Conservation (phyloP, 495 filamentous ascomycete genomes). For the Glonium stellatum region DNA sequence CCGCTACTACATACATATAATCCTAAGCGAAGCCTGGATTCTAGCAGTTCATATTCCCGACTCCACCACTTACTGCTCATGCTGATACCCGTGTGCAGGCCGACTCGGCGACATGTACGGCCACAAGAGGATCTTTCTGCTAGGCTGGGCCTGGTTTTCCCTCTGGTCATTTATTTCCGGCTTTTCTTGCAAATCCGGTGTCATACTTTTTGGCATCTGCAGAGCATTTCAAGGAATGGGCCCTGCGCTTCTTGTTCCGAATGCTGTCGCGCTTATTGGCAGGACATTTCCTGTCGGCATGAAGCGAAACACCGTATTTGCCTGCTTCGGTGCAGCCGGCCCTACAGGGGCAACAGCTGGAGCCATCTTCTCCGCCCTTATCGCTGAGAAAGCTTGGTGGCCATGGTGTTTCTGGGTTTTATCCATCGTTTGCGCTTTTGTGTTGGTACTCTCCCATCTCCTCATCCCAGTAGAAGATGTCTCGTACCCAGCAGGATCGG, state of each 20-base stretch:
- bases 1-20: too few species aligned
- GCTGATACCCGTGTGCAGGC: conserved; percentile 13
- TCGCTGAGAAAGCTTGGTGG: conserved; percentile 28
- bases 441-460: conserved; percentile 19
- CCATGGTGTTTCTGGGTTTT: conserved; percentile 30
- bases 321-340: conserved; percentile 27
- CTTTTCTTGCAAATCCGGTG: conserved; percentile 34
- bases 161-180: conserved; percentile 30
- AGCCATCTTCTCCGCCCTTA: conserved; percentile 22
- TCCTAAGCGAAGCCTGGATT: too few species aligned
- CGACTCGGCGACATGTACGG: conserved; percentile 33
- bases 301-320: conserved; percentile 27
- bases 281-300: conserved; percentile 34
- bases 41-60: not conserved
- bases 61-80: not conserved
- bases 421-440: conserved; percentile 17
- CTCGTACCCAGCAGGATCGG: not conserved
- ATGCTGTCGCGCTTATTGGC: conserved; percentile 46
- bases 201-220: conserved; percentile 44
- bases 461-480: conserved; percentile 27
- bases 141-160: conserved; percentile 30
- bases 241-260: conserved; percentile 47
- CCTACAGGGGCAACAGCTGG: conserved; percentile 24
- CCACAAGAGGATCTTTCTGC: conserved; percentile 28
- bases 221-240: conserved; percentile 39